Percentiles rank a stretch among this genome's conserved stretches.
These are phyloP conservation scores for Coemansia sp. DNA, from an alignment of 192 early-diverging fungal species.

Conservation along the genomic window DNA sequence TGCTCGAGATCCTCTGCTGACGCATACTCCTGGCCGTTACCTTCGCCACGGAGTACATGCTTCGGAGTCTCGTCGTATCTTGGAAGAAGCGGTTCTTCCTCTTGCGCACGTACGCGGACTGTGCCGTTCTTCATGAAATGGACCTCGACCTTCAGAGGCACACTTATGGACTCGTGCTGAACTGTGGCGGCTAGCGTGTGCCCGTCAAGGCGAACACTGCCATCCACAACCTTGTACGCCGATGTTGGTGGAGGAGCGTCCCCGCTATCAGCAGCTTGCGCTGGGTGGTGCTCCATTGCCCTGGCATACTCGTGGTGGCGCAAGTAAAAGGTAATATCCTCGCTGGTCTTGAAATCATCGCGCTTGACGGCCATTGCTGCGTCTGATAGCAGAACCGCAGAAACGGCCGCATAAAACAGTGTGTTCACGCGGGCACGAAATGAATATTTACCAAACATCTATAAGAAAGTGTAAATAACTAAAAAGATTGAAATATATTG, in stretches of 20 bases:
- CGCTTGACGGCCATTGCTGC: slow-evolving; percentile 60
- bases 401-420: slow-evolving; percentile 15
- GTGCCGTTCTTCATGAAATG: slow-evolving; percentile 59
- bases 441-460: neutral
- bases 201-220: slow-evolving; percentile 59
- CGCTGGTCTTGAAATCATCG: slow-evolving; percentile 90
- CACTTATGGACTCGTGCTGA: slow-evolving; percentile 19
- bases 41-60: slow-evolving; percentile 55
- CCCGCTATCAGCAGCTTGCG: slow-evolving; percentile 2
- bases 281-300: slow-evolving; percentile 36
- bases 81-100: slow-evolving; percentile 62
- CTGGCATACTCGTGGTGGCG: slow-evolving; percentile 89
- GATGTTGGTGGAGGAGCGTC: slow-evolving; percentile 47
- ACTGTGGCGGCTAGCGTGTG: slow-evolving; percentile 32
- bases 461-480: neutral
- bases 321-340: slow-evolving; percentile 81
- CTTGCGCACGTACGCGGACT: slow-evolving; percentile 64
- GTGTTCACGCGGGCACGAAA: slow-evolving; percentile 2
- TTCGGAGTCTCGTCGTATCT: slow-evolving; percentile 67
- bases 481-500: no score
- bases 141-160: slow-evolving; percentile 48
- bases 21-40: slow-evolving; percentile 28
- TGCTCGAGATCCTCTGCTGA: slow-evolving; percentile 26
- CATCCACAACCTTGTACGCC: slow-evolving; percentile 65
- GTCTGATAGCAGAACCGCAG: slow-evolving; percentile 20